Percentiles rank a stretch among this genome's conserved stretches.
Evolutionary conservation across 2,329 filamentous ascomycete species (phyloP).

Genomic region (Cadophora gregata): DNA sequence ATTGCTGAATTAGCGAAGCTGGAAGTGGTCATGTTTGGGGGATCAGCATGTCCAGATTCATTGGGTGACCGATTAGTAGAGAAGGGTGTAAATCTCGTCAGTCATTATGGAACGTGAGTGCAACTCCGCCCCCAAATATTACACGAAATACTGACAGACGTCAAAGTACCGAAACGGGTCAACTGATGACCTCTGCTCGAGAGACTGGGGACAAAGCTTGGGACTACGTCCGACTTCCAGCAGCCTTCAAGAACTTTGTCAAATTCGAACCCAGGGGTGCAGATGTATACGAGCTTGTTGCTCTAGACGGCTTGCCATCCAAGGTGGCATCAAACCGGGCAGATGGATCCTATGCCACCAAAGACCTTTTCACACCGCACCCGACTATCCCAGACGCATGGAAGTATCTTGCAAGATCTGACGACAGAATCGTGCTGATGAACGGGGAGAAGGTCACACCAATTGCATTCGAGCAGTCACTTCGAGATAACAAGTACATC

Average conservation of each 20-base stretch:
- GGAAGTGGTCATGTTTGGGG: constrained; percentile 62
- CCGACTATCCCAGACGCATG: constrained; percentile 49
- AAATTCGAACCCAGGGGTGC: constrained; percentile 39
- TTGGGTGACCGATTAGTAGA: constrained; percentile 59
- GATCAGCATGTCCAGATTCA: constrained; percentile 63
- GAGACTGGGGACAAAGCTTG: constrained; percentile 58
- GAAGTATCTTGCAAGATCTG: constrained; percentile 53
- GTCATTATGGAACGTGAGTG: constrained; percentile 58
- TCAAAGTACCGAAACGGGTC: constrained; percentile 61
- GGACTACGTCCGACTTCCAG: constrained; percentile 58
- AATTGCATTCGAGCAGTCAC: constrained; percentile 56
- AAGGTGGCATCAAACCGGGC: constrained; percentile 50
- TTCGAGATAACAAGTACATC: constrained; percentile 58
- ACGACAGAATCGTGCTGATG: constrained; percentile 53
- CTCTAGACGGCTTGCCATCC: constrained; percentile 48
- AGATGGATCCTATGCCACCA: constrained; percentile 51
- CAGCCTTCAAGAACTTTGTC: constrained; percentile 24
- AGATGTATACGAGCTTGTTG: constrained; percentile 39
- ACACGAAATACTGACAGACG: constrained; percentile 47
- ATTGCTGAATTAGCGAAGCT: constrained; percentile 52
- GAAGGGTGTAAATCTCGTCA: constrained; percentile 59
- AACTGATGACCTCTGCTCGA: constrained; percentile 64
- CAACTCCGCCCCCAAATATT: constrained; percentile 47
- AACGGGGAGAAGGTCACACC: constrained; percentile 58
- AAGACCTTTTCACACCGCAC: constrained; percentile 52